Conservation (phyloP, 2,329 filamentous ascomycete genomes). For the Emergomyces orientalis region DNA sequence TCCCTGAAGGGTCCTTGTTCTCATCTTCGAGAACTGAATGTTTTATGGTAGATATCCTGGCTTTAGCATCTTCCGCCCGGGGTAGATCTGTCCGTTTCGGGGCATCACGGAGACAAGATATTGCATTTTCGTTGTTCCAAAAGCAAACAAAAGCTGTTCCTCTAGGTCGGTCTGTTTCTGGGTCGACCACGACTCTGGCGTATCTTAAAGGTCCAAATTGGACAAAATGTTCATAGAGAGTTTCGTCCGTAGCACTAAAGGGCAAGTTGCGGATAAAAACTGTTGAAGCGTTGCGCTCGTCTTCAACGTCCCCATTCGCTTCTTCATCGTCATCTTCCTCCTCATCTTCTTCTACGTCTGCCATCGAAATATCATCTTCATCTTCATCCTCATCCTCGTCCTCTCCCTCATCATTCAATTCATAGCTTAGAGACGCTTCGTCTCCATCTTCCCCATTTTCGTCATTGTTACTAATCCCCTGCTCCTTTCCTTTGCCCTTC, state of each 20-base stretch:
- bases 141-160: slow-evolving; percentile 97
- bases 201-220: slow-evolving; percentile 84
- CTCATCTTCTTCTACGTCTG: slow-evolving; percentile 36
- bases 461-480: slow-evolving; percentile 49
- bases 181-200: slow-evolving; percentile 83
- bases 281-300: slow-evolving; percentile 57
- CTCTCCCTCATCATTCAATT: slow-evolving; percentile 17
- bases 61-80: slow-evolving; percentile 31
- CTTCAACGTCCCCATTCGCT: slow-evolving; percentile 39
- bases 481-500: slow-evolving; percentile 25
- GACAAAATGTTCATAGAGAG: slow-evolving; percentile 75
- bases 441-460: slow-evolving; percentile 42
- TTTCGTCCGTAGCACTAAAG: slow-evolving; percentile 74
- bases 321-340: slow-evolving; percentile 35
- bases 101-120: slow-evolving; percentile 63
- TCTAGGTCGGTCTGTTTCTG: slow-evolving; percentile 71
- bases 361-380: slow-evolving; percentile 27
- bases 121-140: slow-evolving; percentile 64
- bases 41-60: slow-evolving; percentile 44
- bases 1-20: slow-evolving; percentile 66
- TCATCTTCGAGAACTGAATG: slow-evolving; percentile 85
- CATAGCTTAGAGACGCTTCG: slow-evolving; percentile 12
- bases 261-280: slow-evolving; percentile 92
- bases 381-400: slow-evolving; percentile 31
- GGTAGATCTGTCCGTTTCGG: slow-evolving; percentile 47